These are phyloP conservation scores for Tolypocladium amazonense DNA, from an alignment of 2,329 filamentous ascomycete genomes.

Conservation along the genomic window DNA sequence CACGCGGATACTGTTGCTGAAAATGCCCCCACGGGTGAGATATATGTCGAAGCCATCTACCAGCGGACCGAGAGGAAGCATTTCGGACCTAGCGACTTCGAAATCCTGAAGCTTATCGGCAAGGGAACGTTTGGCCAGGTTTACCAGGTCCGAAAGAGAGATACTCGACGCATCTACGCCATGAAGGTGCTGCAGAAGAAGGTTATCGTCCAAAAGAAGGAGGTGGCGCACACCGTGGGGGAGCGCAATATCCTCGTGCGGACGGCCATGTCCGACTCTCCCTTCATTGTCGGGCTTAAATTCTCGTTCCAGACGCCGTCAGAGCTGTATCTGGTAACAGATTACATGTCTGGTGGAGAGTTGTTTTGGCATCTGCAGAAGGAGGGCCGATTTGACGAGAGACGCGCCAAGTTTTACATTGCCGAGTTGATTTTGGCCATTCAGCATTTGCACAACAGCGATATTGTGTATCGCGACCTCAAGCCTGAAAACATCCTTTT, in stretches of 20 bases:
- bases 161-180: conserved; percentile 90
- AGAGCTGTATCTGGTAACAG: conserved; percentile 94
- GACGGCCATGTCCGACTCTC: conserved; percentile 89
- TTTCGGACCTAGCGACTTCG: conserved; percentile 90
- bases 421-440: conserved; percentile 92
- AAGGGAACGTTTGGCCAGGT: conserved; percentile 98
- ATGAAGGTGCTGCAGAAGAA: conserved; percentile 99
- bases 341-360: conserved; percentile 98
- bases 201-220: conserved; percentile 99
- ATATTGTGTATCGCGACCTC: conserved; percentile 94
- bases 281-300: conserved; percentile 95
- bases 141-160: conserved; percentile 95
- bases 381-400: conserved; percentile 90
- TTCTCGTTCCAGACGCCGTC: conserved; percentile 98
- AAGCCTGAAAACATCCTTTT: conserved; percentile 97
- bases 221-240: conserved; percentile 92
- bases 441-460: conserved; percentile 89
- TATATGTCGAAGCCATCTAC: conserved; percentile 78
- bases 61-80: conserved; percentile 82
- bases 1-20: conserved; percentile 62
- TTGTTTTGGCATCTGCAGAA: conserved; percentile 98
- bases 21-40: conserved; percentile 72
- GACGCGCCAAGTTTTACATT: conserved; percentile 96
- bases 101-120: conserved; percentile 90
- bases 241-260: conserved; percentile 95